Percentiles rank a stretch among this genome's conserved stretches.
Conservation (phyloP, 2,329 filamentous ascomycete genomes). For the Pseudogymnoascus sp. region DNA sequence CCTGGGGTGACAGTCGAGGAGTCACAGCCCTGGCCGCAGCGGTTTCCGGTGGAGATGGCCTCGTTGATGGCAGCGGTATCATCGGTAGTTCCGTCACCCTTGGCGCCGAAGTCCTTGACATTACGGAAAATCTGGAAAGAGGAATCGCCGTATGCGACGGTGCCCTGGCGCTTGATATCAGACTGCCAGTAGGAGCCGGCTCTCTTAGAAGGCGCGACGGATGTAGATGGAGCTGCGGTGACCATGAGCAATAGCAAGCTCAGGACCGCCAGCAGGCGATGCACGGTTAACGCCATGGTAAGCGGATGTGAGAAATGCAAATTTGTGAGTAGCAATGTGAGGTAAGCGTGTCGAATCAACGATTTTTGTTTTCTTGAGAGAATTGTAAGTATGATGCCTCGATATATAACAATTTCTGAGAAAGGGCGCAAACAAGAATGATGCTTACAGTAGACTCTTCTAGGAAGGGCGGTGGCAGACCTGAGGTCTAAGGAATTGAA, state of each 20-base stretch:
- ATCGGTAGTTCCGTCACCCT: slow-evolving; percentile 59
- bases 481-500: not conserved
- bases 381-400: not conserved
- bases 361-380: not conserved
- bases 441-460: not conserved
- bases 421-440: not conserved
- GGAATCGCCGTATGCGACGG: slow-evolving; percentile 30
- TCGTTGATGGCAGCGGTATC: slow-evolving; percentile 82
- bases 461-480: not conserved
- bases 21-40: slow-evolving; percentile 75
- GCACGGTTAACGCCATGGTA: not conserved
- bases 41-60: slow-evolving; percentile 67
- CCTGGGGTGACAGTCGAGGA: slow-evolving; percentile 78
- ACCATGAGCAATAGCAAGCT: slow-evolving; percentile 6
- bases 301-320: not conserved
- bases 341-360: not conserved
- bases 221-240: not conserved
- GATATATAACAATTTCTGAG: not conserved
- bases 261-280: slow-evolving; percentile 1
- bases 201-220: not conserved
- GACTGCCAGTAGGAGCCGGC: slow-evolving; percentile 23
- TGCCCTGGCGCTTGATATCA: slow-evolving; percentile 26
- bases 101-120: slow-evolving; percentile 67
- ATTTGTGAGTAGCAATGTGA: not conserved
- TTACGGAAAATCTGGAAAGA: slow-evolving; percentile 69